These are phyloP conservation scores for Telfairia occidentalis DNA, from an alignment of 331 rosid species.

Conservation along the genomic window DNA sequence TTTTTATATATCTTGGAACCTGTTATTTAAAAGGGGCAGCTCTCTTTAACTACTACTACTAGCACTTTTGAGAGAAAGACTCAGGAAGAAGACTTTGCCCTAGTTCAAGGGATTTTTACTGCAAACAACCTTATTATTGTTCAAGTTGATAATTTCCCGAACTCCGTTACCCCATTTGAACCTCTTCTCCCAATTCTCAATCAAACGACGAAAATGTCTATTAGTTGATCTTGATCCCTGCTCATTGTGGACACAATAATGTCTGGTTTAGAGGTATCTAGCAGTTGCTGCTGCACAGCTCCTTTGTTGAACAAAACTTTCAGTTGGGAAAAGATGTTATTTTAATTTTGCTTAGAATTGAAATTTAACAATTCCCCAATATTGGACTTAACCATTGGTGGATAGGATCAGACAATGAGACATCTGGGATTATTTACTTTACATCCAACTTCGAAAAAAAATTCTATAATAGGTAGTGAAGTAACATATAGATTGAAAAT, in stretches of 20 bases:
- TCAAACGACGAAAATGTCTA: background rate
- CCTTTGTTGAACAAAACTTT: background rate
- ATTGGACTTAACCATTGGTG: background rate
- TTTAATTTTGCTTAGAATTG: background rate
- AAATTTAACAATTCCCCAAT: background rate
- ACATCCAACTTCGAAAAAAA: background rate
- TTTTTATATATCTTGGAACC: too few relatives aligned
- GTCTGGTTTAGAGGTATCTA: background rate
- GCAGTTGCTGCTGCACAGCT: background rate
- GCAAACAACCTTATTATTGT: background rate
- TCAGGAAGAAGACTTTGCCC: background rate
- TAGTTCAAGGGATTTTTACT: too few relatives aligned
- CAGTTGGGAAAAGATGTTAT: background rate
- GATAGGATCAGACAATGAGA: background rate
- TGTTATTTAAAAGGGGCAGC: too few relatives aligned
- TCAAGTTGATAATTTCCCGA: background rate
- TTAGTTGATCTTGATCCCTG: too few relatives aligned
- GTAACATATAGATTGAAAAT: background rate
- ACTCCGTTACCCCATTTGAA: background rate
- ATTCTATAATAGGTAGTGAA: background rate
- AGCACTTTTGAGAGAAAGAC: background rate
- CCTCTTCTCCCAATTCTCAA: background rate
- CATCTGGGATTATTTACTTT: background rate
- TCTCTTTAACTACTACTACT: background rate
- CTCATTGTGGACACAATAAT: background rate